A percentile compares a stretch with the other conserved stretches of the same genome.
These are phyloP conservation scores for Orbilia ellipsospora DNA, from an alignment of 2,329 filamentous ascomycete species.

Conservation along the genomic window DNA sequence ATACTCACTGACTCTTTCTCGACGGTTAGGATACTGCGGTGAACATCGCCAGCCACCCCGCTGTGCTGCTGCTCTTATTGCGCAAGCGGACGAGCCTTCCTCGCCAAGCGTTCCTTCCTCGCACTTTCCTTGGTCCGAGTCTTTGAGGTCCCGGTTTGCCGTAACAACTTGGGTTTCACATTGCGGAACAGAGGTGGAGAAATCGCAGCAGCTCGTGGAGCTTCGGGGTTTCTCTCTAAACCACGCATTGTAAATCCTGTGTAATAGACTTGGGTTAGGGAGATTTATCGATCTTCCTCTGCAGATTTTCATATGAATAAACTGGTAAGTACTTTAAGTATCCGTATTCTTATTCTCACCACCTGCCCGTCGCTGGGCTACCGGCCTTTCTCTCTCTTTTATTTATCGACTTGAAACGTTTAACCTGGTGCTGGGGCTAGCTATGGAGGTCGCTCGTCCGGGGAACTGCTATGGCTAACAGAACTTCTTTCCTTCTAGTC, in stretches of 20 bases:
- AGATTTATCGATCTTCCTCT: slow-evolving; percentile 52
- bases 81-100: slow-evolving; percentile 29
- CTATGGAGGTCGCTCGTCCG: slow-evolving; percentile 11
- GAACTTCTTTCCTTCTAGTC: slow-evolving; percentile 27
- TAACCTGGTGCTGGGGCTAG: background rate
- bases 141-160: slow-evolving; percentile 33
- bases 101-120: slow-evolving; percentile 42
- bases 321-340: slow-evolving; percentile 43
- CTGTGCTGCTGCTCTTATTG: slow-evolving; percentile 27
- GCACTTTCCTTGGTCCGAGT: slow-evolving; percentile 24
- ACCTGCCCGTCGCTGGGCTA: background rate
- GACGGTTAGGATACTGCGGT: slow-evolving; percentile 13
- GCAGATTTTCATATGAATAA: slow-evolving; percentile 55
- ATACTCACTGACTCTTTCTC: slow-evolving; percentile 11
- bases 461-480: slow-evolving; percentile 35
- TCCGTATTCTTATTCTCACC: background rate
- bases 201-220: slow-evolving; percentile 34
- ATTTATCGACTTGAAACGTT: too few relatives aligned
- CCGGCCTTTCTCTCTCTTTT: background rate
- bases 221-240: slow-evolving; percentile 25
- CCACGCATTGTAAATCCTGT: slow-evolving; percentile 27
- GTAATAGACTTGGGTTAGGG: slow-evolving; percentile 23
- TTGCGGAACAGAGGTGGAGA: slow-evolving; percentile 42
- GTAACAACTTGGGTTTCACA: slow-evolving; percentile 53
- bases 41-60: slow-evolving; percentile 18